Conservation (phyloP, 805 yeast genomes). For the Monosporozyma yasuniensis region DNA sequence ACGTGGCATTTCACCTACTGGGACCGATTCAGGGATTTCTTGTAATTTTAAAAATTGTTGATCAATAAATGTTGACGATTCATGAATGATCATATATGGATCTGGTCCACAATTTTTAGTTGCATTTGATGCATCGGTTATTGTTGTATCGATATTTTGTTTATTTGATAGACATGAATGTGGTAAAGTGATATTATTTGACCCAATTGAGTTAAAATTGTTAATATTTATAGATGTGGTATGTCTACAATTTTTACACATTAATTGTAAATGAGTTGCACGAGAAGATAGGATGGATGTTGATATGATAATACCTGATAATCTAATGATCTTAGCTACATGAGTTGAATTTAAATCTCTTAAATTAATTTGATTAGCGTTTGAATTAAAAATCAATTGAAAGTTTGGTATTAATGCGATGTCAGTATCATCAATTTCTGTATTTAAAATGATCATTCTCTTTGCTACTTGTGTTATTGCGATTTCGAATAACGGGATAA, state of each 20-base stretch:
- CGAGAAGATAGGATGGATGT: constrained; percentile 83
- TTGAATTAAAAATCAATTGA: constrained; percentile 69
- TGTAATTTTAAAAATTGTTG: constrained; percentile 91
- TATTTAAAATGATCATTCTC: constrained; percentile 41
- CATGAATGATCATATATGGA: constrained; percentile 90
- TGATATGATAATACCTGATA: constrained; percentile 88
- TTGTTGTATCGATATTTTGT: constrained; percentile 6
- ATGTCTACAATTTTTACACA: constrained; percentile 84
- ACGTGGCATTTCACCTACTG: constrained; percentile 98
- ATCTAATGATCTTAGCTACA: constrained; percentile 79
- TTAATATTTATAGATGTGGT: constrained; percentile 47
- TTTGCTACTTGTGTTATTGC: constrained; percentile 83
- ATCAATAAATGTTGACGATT: constrained; percentile 85
- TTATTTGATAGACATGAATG: constrained; percentile 27
- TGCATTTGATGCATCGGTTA: constrained; percentile 2
- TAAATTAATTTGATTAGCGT: constrained; percentile 61
- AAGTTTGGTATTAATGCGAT: constrained; percentile 52
- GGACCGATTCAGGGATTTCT: constrained; percentile 97
- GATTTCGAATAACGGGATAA: constrained; percentile 75
- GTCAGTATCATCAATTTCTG: constrained; percentile 1
- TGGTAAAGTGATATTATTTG: constrained; percentile 25
- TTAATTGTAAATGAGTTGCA: constrained; percentile 72
- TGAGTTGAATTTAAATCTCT: constrained; percentile 80
- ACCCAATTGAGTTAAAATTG: constrained; percentile 29
- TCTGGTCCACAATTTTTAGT: constrained; percentile 66